phyloP scores from a whole-genome alignment of 768 basidiomycete genomes.

The Lactarius akahatsu region DNA sequence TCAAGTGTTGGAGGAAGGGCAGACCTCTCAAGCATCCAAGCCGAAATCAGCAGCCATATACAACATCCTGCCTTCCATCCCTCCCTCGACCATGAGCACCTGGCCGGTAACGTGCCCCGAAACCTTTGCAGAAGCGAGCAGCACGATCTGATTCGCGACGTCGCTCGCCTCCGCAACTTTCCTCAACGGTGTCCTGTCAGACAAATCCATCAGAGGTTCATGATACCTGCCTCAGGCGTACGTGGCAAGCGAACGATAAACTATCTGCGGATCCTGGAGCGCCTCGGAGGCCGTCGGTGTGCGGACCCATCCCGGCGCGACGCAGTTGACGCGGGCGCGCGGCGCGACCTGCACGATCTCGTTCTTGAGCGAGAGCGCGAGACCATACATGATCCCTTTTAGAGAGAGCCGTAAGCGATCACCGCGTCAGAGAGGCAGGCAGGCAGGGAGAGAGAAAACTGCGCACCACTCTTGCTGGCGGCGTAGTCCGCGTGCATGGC shows the following conservation, averaged over 20 bases:
- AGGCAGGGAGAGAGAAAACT: background rate
- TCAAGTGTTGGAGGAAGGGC: too few species aligned
- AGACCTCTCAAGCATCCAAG: background rate
- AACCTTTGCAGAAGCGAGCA: conserved; percentile 57
- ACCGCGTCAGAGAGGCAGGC: too few species aligned
- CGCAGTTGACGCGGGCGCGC: conserved; percentile 63
- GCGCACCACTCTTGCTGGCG: conserved; percentile 63
- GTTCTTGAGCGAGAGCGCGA: conserved; percentile 69
- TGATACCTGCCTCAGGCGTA: conserved; percentile 36
- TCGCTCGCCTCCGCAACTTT: conserved; percentile 64
- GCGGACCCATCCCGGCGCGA: conserved; percentile 59
- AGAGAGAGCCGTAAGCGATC: too few species aligned
- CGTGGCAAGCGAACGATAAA: conserved; percentile 67
- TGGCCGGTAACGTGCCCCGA: conserved; percentile 75
- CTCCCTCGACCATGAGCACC: conserved; percentile 69
- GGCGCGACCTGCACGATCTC: conserved; percentile 79
- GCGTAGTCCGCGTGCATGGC: conserved; percentile 67
- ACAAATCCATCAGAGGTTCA: background rate
- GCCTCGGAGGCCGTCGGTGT: conserved; percentile 63
- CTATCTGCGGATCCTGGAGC: conserved; percentile 52
- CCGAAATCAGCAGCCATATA: conserved; percentile 42
- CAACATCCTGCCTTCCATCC: conserved; percentile 71
- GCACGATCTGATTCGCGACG: conserved; percentile 61
- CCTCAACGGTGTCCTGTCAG: conserved; percentile 60
- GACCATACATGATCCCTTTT: conserved; percentile 69